Evolutionary conservation across 108 stramenopile species (phyloP), one percentile per base, ranked within the genome.

Genomic region (Skeletonema grethae): DNA sequence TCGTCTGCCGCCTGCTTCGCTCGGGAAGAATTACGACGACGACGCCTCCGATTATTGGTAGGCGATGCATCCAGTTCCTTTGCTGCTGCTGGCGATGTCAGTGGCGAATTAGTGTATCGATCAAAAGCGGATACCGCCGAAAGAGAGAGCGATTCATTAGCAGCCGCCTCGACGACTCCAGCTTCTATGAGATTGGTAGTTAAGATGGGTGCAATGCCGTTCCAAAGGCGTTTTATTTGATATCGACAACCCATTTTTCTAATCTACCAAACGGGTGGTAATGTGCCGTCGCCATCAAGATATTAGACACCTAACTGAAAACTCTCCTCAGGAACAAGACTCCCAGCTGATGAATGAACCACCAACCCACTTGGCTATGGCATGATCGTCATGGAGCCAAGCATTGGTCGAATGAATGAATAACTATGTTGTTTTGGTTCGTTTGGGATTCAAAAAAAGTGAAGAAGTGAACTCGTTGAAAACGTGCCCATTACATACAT

Each of bases 121-220:
- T 73, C 56, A 41, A 73, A 65, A 6, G 73, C 73, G 3, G 56
- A 3, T 24, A 73, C 64, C 7, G 73, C 73, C 32, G 22, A 64
- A 56, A n/a, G 39, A 30, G 73, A 66, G 7, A 73, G 64, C 18
- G 31, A 22, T 16, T 46, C 30, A 55, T 73, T 73, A 32, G 65
- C 65, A 16, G 18, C 25, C 8, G 64, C 35, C 45, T 60, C 73
- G 5, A 73, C 57, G 10, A 65, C 9, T 11, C 73, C 73, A 3
- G 56, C 12, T 15, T 65, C 56, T 3, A 73, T 6, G 11, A 73
- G 34, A 59, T 73, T 73, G 7, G 73, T 65, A 2, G 73, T 41
- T 20, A 73, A 41, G 5, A 73, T 73, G 32, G 73, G 73, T n/a
- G 36, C 57, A 16, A 29, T 7, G 64, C 63, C 61, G 38, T 53